Evolutionary conservation across 139 green algal species (phyloP).

Genomic region (Chlorokybus atmophyticus): DNA sequence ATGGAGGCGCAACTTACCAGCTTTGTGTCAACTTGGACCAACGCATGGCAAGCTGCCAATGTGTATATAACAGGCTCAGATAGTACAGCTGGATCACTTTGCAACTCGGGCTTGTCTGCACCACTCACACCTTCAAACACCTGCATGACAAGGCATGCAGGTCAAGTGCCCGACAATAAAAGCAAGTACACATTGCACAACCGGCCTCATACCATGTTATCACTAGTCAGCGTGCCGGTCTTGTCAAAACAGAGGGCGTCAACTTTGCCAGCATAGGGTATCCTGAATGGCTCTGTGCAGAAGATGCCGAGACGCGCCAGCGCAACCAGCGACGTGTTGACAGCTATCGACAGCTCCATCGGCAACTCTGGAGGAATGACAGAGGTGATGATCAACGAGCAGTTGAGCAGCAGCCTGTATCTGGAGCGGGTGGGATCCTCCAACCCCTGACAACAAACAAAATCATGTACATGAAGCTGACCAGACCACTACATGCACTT

Average conservation of each 20-base stretch:
- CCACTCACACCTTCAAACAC: conserved; percentile 20
- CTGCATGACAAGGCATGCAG: conserved; percentile 7
- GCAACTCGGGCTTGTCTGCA: background rate
- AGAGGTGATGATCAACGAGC: conserved; percentile 92
- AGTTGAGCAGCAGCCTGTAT: conserved; percentile 97
- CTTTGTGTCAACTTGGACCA: conserved; percentile 52
- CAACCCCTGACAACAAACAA: too few species aligned
- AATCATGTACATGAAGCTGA: too few species aligned
- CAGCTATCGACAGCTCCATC: conserved; percentile 94
- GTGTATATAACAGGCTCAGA: too few species aligned
- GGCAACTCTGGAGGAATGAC: conserved; percentile 93
- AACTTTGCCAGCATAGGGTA: conserved; percentile 83
- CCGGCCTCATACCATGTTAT: conserved; percentile 58
- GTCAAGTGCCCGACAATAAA: background rate
- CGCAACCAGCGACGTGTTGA: conserved; percentile 61
- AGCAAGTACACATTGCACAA: conserved; percentile 6
- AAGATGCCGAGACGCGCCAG: conserved; percentile 58
- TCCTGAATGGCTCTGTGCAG: conserved; percentile 97
- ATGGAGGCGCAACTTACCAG: conserved; percentile 7
- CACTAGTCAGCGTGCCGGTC: conserved; percentile 89
- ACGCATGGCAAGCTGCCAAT: conserved; percentile 74
- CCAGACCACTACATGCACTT: too few species aligned
- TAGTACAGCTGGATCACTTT: too few species aligned
- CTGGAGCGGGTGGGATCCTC: conserved; percentile 71
- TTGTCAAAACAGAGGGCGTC: conserved; percentile 98